phyloP scores from a whole-genome alignment of 345 rosid genomes.

The Camelina laxa region DNA sequence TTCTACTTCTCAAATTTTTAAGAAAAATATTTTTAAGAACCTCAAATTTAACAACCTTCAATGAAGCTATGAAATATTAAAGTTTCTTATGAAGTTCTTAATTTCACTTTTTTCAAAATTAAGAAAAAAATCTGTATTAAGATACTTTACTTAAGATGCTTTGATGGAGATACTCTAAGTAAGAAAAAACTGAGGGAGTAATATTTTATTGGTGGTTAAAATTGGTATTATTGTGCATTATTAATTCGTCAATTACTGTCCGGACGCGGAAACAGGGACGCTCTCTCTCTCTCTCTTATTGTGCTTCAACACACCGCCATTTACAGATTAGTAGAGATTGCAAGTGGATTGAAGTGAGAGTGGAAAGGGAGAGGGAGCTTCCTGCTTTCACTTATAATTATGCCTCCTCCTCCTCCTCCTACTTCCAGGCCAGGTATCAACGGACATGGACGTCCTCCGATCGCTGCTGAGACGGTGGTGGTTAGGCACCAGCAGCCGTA shows the following conservation, averaged over 20 bases:
- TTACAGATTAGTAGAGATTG: conserved; percentile 11
- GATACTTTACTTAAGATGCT: too few relatives aligned
- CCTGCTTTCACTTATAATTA: conserved; percentile 20
- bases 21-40: too few relatives aligned
- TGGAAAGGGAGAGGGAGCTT: conserved; percentile 38
- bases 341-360: conserved; percentile 24
- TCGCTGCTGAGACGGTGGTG: conserved; percentile 28
- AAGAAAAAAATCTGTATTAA: too few relatives aligned
- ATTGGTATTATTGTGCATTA: conserved; percentile 17
- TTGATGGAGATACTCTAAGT: too few relatives aligned
- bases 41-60: too few relatives aligned
- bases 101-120: too few relatives aligned
- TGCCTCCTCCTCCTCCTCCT: conserved; percentile 40
- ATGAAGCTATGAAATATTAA: too few relatives aligned
- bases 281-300: not conserved
- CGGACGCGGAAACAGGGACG: conserved; percentile 26
- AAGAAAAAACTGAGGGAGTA: too few relatives aligned
- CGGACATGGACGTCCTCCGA: conserved; percentile 32
- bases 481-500: conserved; percentile 47
- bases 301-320: conserved; percentile 16
- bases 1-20: too few relatives aligned
- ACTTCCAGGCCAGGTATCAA: conserved; percentile 25
- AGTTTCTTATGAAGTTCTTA: too few relatives aligned
- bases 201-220: conserved; percentile 24
- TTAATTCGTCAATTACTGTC: conserved; percentile 29